Conservation (phyloP, 495 filamentous ascomycete genomes). For the Neurospora sp. region DNA sequence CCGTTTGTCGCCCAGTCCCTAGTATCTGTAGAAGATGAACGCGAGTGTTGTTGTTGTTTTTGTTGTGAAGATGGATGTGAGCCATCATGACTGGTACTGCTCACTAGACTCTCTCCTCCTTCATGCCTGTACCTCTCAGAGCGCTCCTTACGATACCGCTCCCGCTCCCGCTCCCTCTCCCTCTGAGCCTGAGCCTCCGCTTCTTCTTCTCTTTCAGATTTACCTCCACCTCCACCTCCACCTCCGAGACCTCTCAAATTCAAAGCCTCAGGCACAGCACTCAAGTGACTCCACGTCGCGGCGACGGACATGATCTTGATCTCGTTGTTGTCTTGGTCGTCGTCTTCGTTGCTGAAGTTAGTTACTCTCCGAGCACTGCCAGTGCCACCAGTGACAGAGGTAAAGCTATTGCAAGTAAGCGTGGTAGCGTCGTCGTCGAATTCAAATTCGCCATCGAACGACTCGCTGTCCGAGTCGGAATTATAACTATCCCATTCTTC, state of each 20-base stretch:
- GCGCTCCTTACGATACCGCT: neutral
- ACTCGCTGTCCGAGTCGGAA: neutral
- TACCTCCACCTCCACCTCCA: too few relatives aligned
- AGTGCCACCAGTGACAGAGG: neutral
- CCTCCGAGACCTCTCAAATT: neutral
- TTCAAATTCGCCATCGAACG: neutral
- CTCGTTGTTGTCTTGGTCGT: neutral
- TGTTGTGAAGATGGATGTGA: neutral
- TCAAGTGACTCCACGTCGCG: neutral
- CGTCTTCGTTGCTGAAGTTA: neutral
- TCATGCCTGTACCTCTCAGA: neutral
- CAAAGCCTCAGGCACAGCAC: neutral
- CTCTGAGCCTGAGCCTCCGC: neutral
- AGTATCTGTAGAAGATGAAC: neutral
- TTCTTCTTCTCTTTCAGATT: neutral
- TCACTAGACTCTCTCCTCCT: neutral
- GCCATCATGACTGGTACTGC: neutral
- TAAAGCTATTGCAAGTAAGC: neutral
- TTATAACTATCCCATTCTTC: neutral
- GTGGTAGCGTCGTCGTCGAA: neutral
- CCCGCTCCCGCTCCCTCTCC: neutral
- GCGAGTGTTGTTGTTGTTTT: neutral
- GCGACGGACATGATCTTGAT: neutral
- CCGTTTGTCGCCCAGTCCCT: neutral
- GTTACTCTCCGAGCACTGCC: neutral